A percentile compares a stretch with the other conserved stretches of the same genome.
Conservation (phyloP, 768 basidiomycete genomes). For the Pisolithus sp. region DNA sequence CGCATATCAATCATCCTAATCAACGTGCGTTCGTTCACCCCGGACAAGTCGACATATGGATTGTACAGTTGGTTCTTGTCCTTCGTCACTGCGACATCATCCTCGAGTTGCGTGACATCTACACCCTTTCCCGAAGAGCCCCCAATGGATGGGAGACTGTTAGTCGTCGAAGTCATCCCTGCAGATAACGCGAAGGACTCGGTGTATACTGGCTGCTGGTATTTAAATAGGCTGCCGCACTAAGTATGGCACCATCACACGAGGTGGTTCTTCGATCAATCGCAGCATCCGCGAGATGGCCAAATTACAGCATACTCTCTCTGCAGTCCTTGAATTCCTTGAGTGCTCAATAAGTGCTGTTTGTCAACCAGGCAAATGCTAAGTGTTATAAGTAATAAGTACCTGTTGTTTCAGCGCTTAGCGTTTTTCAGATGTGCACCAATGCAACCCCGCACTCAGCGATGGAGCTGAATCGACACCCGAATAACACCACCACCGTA, state of each 20-base stretch:
- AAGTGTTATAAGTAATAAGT: no score
- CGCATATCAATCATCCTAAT: conserved; percentile 63
- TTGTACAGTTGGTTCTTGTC: conserved; percentile 21
- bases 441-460: no score
- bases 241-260: background rate
- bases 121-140: conserved; percentile 7
- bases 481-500: no score
- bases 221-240: background rate
- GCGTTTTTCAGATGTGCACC: no score
- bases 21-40: conserved; percentile 61
- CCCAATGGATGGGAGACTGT: background rate
- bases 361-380: no score
- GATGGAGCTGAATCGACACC: no score
- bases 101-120: conserved; percentile 2
- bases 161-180: background rate
- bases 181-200: background rate
- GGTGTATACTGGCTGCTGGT: background rate
- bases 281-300: no score
- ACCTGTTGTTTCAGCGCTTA: no score
- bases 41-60: conserved; percentile 49
- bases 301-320: no score
- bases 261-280: background rate
- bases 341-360: no score
- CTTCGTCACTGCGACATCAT: background rate
- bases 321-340: no score